phyloP scores from a whole-genome alignment of 257 asterid species.

The Voacanga thouarsii region DNA sequence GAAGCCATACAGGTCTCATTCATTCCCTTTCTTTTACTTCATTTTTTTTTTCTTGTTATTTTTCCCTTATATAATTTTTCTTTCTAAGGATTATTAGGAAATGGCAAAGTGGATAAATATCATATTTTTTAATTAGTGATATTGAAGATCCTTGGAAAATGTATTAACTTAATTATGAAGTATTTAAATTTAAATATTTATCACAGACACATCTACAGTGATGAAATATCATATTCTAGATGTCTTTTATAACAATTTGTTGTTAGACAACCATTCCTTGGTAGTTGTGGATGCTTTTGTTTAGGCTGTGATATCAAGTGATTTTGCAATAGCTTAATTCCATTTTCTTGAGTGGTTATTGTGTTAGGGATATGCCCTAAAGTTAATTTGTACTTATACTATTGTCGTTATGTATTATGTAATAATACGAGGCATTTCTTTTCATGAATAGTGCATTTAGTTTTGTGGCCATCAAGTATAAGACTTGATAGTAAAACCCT shows the following conservation, averaged over 20 bases:
- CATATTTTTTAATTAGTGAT: no score
- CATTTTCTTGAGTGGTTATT: conserved; percentile 84
- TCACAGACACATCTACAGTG: background rate
- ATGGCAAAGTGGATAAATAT: background rate
- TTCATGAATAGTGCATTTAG: no score
- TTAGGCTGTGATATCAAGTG: conserved; percentile 97
- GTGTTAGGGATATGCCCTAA: no score
- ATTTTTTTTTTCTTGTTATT: background rate
- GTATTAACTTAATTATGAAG: background rate
- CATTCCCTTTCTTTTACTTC: conserved; percentile 13
- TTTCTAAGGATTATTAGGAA: background rate
- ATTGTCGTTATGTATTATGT: no score
- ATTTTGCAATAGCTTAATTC: conserved; percentile 85
- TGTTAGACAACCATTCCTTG: conserved; percentile 2
- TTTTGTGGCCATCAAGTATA: no score
- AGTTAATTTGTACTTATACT: no score
- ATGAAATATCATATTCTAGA: background rate
- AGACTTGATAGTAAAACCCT: no score
- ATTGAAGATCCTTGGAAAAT: background rate
- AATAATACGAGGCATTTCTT: no score
- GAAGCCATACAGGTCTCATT: conserved; percentile 92
- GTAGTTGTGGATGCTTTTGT: conserved; percentile 19
- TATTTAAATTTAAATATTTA: background rate
- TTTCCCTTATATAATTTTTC: background rate
- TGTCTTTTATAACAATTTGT: background rate